Base-by-base conservation (phyloP, 2,329 filamentous ascomycete genomes). In the Xylariaceae sp. region DNA sequence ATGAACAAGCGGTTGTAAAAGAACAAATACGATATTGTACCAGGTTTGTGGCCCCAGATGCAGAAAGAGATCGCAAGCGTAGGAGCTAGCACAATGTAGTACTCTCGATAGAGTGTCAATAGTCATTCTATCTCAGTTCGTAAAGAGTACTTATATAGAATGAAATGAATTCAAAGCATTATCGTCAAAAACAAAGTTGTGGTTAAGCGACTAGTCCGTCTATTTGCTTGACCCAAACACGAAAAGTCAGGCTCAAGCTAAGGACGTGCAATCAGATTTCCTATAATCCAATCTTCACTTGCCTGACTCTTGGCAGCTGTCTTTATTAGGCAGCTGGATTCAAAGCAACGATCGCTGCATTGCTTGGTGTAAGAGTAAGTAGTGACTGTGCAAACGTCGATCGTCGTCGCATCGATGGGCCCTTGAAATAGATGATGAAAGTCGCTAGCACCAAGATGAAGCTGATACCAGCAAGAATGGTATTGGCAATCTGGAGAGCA, bases 371-470 rank as follows among this genome's bases (percentile, higher is more conserved):
- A 24, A 6, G 4, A 17, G 24, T 34, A 7, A 19, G 34, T 21
- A 69, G 55, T 3, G 65, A 64, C 72, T 89, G 85, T 4, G 83
- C 82, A 66, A 86, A 85, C 31, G 78, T 76, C 28, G 79, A 82
- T 36, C 74, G 76, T 26, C 70, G 76, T 3, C 84, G 74, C 29
- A 87, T 78, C 8, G 73, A 68, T 0, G 82, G 79, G 0, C 84
- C 84, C 60, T 84, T 81, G 73, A 74, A 78, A 64, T 84, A 86
- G 62, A 86, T 80, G 16, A 81, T 65, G 59, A 82, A 84, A 3
- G 85, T 81, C 0, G 83, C 80, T 39, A 79, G 75, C 8, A 80
- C 76, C 4, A 86, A 75, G 17, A 83, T 65, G 2, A 82, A 67
- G 1, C 79, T 76, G 26, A 86, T 64, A 28, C 72, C 77, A 0